Evolutionary conservation across 495 filamentous ascomycete genomes (phyloP), one percentile per base, ranked within the genome.

Genomic region (Podospora australis): DNA sequence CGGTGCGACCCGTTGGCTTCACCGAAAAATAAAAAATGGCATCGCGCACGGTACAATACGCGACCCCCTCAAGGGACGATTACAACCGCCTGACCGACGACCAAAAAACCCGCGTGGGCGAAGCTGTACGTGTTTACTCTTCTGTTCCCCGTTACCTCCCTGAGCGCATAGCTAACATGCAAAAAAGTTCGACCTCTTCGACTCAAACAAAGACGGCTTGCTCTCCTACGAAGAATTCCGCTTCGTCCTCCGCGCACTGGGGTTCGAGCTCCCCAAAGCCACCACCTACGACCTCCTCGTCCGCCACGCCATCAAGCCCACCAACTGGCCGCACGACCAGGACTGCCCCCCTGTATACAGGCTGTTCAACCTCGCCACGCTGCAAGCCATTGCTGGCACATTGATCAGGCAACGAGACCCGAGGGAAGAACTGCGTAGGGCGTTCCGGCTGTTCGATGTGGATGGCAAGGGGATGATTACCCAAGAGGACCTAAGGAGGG

Each of bases 211-310:
- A 70, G 90, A 97, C 73, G 78, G 81, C 44, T 78, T 86, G 58
- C 88, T 97, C 55, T 90, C 96, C 68, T 96, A 96, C 79, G 90
- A 95, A 67, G 91, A 97, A 67, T 87, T 97, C 64, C 90, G 92
- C 72, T 94, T 96, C 73, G 88, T 92, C 50, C 88, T 96, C 63
- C 92, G 94, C 70, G 91, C 91, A 6, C 82, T 97, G 13, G 91
- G 91, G 55, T 97, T 97, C 77, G 90, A 67, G 49, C 62, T 67
- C 20, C 62, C 64, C 50, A 67, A 67, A 46, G 39, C 53, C 29
- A 60, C 65, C 46, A 67, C 64, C n/a, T 67, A 58, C 56, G 62
- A 65, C 21, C 54, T 64, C 25, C 53, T 67, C 39, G 50, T 62
- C 39, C 58, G 63, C 32, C 60, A 67, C 55, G 62, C 56, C 16